A percentile compares a stretch with the other conserved stretches of the same genome.
phyloP scores from a whole-genome alignment of 1,139 yeast species.

The Scheffersomyces quercinus region DNA sequence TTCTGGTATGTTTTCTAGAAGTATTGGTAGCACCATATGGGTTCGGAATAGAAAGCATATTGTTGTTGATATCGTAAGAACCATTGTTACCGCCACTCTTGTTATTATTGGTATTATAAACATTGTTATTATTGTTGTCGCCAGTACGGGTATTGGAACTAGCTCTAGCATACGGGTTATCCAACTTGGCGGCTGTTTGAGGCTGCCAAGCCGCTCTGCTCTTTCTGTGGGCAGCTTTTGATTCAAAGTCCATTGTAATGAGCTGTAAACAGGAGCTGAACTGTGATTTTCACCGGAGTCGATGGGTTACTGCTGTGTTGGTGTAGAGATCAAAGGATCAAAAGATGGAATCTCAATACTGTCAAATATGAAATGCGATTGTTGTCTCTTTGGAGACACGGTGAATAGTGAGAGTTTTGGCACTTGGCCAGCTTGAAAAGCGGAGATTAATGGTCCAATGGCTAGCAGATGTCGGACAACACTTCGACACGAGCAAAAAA shows the following conservation, averaged over 20 bases:
- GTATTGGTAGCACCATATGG: slow-evolving; percentile 12
- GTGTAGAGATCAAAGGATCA: neutral
- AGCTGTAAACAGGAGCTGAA: no score
- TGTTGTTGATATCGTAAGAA: slow-evolving; percentile 6
- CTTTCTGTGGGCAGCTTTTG: slow-evolving; percentile 36
- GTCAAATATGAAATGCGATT: no score
- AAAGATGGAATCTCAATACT: neutral
- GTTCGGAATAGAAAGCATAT: slow-evolving; percentile 1
- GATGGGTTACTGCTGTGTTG: no score
- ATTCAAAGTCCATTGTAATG: slow-evolving; percentile 29
- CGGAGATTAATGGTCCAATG: no score
- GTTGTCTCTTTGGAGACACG: no score
- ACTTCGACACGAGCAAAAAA: no score
- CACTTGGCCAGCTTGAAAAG: no score
- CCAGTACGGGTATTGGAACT: neutral
- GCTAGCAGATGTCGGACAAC: no score
- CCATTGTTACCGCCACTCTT: neutral
- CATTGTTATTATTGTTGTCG: neutral
- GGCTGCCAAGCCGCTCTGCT: slow-evolving; percentile 50
- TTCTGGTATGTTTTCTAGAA: slow-evolving; percentile 30
- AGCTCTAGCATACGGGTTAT: slow-evolving; percentile 36
- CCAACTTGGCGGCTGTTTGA: slow-evolving; percentile 15
- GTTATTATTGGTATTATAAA: neutral
- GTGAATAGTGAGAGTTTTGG: no score
- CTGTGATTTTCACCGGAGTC: no score